Evolutionary conservation across 202 grass and related monocot genomes (phyloP).

Genomic region (Saccharum hybrid): DNA sequence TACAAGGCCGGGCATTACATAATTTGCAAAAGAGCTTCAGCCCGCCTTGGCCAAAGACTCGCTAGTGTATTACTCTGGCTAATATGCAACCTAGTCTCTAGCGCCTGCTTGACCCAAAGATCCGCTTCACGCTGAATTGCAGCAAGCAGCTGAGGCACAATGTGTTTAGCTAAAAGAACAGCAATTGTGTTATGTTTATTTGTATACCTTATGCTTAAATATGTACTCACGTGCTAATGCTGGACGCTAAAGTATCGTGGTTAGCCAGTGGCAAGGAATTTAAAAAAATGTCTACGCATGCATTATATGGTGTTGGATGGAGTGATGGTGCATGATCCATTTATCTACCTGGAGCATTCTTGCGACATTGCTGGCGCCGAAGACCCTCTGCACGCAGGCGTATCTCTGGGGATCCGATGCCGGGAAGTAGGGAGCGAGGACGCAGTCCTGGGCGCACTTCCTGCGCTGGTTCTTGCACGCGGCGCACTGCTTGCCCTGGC

Average conservation of each 20-base stretch:
- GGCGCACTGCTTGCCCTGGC: conserved; percentile 48
- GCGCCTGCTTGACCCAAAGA: too few species aligned
- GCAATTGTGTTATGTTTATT: neutral
- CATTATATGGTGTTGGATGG: neutral
- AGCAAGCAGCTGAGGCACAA: neutral
- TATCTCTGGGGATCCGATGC: conserved; percentile 56
- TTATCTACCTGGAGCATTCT: conserved; percentile 60
- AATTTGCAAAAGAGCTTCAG: too few species aligned
- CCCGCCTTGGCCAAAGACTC: too few species aligned
- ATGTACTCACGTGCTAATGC: neutral
- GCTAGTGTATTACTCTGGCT: too few species aligned
- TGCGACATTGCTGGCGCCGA: conserved; percentile 59
- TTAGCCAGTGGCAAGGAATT: too few species aligned
- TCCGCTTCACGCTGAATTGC: neutral
- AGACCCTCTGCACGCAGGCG: conserved; percentile 57
- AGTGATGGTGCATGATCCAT: neutral
- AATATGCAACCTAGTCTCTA: too few species aligned
- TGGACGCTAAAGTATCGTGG: neutral
- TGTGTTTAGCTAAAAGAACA: neutral
- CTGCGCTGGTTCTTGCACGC: conserved; percentile 72
- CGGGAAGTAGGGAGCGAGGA: conserved; percentile 66
- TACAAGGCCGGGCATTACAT: too few species aligned
- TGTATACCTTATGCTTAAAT: neutral
- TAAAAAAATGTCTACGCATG: too few species aligned
- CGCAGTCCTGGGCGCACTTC: conserved; percentile 55